Conservation (phyloP, 2,329 filamentous ascomycete species). For the Volutella citrinella region DNA sequence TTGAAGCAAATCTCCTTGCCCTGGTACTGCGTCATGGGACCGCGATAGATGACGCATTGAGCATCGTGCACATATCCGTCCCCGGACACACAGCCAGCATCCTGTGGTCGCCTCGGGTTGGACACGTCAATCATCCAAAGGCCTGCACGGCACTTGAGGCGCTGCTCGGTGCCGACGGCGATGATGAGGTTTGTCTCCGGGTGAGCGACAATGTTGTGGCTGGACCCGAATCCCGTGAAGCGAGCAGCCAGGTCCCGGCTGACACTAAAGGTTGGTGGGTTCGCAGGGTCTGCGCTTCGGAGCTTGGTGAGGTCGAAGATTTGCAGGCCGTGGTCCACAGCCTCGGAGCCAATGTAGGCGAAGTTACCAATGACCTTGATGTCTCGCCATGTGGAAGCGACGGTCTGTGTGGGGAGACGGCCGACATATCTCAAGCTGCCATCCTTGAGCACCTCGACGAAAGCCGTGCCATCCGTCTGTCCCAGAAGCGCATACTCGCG, state of each 20-base stretch:
- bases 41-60: constrained; percentile 52
- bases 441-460: constrained; percentile 41
- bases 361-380: constrained; percentile 36
- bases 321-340: constrained; percentile 53
- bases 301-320: constrained; percentile 61
- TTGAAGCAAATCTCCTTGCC: constrained; percentile 51
- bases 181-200: constrained; percentile 43
- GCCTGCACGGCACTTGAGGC: constrained; percentile 44
- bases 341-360: constrained; percentile 39
- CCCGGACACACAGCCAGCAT: constrained; percentile 46
- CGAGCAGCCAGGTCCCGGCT: too few relatives aligned
- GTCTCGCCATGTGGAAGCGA: constrained; percentile 35
- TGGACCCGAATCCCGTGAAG: too few relatives aligned
- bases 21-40: constrained; percentile 38
- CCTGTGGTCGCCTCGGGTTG: constrained; percentile 49
- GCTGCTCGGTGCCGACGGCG: constrained; percentile 40
- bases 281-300: too few relatives aligned
- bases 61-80: constrained; percentile 52
- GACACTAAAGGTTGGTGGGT: too few relatives aligned
- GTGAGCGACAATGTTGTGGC: constrained; percentile 37
- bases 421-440: constrained; percentile 44
- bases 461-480: constrained; percentile 45
- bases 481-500: constrained; percentile 45
- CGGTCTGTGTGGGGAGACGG: constrained; percentile 40
- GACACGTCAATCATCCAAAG: constrained; percentile 55